Evolutionary conservation across 192 early-diverging fungal genomes (phyloP), one percentile per base, ranked within the genome.

Genomic region (Phlyctochytrium arcticum): DNA sequence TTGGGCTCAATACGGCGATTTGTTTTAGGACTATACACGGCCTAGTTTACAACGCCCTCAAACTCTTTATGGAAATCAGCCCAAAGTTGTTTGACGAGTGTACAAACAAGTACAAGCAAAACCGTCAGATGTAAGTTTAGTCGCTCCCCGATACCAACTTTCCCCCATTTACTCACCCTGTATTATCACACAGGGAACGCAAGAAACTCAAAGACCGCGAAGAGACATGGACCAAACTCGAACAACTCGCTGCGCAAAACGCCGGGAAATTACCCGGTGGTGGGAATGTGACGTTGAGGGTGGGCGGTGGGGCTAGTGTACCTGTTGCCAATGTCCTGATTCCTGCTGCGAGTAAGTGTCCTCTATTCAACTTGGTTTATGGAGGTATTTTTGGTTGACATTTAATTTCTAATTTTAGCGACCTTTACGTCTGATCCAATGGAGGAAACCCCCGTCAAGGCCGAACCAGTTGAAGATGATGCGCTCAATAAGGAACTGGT

Each of bases 21-120:
- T n/a, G 39, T n/a, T 36, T 9, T 78, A 96, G 85, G 84, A 92
- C 91, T 0, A 96, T 99, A 60, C 93, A 98, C 75, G 91, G 93
- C 23, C 86, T 95, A 32, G 92, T 99, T 19, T 99, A 95, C 77
- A 93, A 94, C 65, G 94, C 96, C 5, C 79, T 99, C 48, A 97
- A 98, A 62, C 84, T 96, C 55, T 95, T 98, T 74, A 96, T 98
- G 87, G 93, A 96, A 48, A 92, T 94, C 39, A 90, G 90, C 77
- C 93, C 95, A 33, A 88, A 89, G 55, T 73, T 99, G 48, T 99
- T 98, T 85, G 95, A 99, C 72, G 87, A 94, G 62, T 99, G 94
- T 76, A 88, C 94, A 9, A 84, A 87, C 60, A 87, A 97, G 61
- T 97, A 90, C 85, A 95, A 94, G 71, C 86, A 87, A 39, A 87